Evolutionary conservation across 768 basidiomycete species (phyloP), one percentile per base, ranked within the genome.

Genomic region (Trametes gibbosa): DNA sequence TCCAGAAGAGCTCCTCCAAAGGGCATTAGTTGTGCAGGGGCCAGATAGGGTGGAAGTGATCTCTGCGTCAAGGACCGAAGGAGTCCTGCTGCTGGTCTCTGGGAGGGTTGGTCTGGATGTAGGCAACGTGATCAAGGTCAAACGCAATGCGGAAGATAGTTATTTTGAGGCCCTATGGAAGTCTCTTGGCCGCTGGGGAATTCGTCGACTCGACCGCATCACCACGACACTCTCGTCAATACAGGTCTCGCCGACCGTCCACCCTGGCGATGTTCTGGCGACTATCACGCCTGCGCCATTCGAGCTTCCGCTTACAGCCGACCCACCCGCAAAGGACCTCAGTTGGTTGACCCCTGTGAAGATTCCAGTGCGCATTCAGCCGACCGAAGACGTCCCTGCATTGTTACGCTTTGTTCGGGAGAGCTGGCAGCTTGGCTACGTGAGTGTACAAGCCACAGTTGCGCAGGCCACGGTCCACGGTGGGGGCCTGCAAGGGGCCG

Each of bases 91-190:
- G 34, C 75, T 74, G 40, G 74, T 90, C 5, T 73, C 80, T 17
- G 85, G 79, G 4, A 74, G 78, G 48, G 67, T 88, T 16, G 90
- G 90, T 0, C 60, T 92, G n/a, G 83, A 91, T 67, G 88, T 85
- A 7, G 87, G 86, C 1, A 69, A 76, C 9, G 73, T 84, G 19
- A 73, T 88, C 14, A 86, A 82, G 0, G 79, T 88, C 13, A 81
- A 82, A 53, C 72, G 73, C 12, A 72, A 75, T 27, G 65, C 71
- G 9, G 73, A 76, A 8, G 79, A 89, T 55, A 74, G 75, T 29
- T 39, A 83, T 6, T 58, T 84, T 46, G 61, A 67, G n/a, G 72
- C 71, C 45, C 58, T 83, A 29, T 87, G 85, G 85, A 90, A 87
- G 71, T 74, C 80, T 1, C 57, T 90, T 17, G 90, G 89, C 2